Evolutionary conservation across 2,329 filamentous ascomycete genomes (phyloP).

Genomic region (Aspergillus sp.): DNA sequence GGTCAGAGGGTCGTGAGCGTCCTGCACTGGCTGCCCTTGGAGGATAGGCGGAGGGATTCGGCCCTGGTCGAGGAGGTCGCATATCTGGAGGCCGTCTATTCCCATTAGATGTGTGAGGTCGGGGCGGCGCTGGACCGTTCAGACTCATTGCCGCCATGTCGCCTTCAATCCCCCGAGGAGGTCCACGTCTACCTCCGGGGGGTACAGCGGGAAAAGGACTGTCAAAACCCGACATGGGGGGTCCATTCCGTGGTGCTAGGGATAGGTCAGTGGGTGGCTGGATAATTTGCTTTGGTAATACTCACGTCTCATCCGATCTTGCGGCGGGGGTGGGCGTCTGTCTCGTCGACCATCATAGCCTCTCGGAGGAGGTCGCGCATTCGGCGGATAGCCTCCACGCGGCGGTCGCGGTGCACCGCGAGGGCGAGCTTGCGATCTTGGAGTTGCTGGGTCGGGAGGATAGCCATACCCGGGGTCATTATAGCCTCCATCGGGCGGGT

Average conservation of each 20-base stretch:
- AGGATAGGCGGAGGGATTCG: slow-evolving; percentile 24
- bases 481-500: slow-evolving; percentile 24
- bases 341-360: slow-evolving; percentile 28
- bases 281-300: slow-evolving; percentile 5
- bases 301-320: slow-evolving; percentile 36
- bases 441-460: slow-evolving; percentile 25
- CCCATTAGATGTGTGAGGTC: slow-evolving; percentile 42
- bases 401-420: slow-evolving; percentile 32
- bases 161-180: slow-evolving; percentile 36
- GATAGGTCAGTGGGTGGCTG: background rate
- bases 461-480: slow-evolving; percentile 29
- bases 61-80: slow-evolving; percentile 23
- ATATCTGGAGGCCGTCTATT: slow-evolving; percentile 30
- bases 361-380: slow-evolving; percentile 25
- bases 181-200: slow-evolving; percentile 26
- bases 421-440: slow-evolving; percentile 27
- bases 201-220: slow-evolving; percentile 51
- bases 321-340: slow-evolving; percentile 30
- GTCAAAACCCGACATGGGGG: slow-evolving; percentile 45
- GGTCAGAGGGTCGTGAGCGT: slow-evolving; percentile 18
- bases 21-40: slow-evolving; percentile 28
- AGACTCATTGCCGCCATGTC: slow-evolving; percentile 42
- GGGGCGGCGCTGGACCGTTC: slow-evolving; percentile 29
- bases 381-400: slow-evolving; percentile 30
- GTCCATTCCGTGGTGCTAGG: slow-evolving; percentile 30